phyloP scores from a whole-genome alignment of 192 early-diverging fungal species.

The Entomortierella beljakovae region DNA sequence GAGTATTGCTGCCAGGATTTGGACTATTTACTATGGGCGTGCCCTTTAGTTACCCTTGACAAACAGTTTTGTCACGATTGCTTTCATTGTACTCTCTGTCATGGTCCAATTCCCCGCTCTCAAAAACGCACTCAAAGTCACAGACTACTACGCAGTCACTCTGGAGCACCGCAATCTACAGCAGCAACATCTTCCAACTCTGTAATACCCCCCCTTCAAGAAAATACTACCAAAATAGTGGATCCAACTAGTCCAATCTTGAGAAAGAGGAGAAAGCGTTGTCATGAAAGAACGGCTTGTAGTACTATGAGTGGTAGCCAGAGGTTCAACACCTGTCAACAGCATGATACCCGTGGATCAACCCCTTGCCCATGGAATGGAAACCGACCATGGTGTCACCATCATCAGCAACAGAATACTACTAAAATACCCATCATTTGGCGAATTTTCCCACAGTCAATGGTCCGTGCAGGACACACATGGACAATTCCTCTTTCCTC shows the following conservation, averaged over 20 bases:
- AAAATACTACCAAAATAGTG: no score
- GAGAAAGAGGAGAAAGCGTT: slow-evolving; percentile 20
- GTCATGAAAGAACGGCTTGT: background rate
- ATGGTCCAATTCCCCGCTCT: slow-evolving; percentile 14
- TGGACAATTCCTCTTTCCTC: background rate
- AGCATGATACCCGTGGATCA: slow-evolving; percentile 3
- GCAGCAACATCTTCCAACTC: background rate
- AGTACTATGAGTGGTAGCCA: background rate
- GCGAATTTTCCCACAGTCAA: slow-evolving; percentile 10
- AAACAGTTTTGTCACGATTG: slow-evolving; percentile 51
- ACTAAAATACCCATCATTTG: slow-evolving; percentile 17
- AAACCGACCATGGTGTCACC: slow-evolving; percentile 32
- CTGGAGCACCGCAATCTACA: background rate
- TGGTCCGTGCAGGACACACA: background rate
- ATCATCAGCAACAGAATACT: slow-evolving; percentile 16
- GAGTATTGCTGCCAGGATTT: slow-evolving; percentile 46
- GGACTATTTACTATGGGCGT: slow-evolving; percentile 48
- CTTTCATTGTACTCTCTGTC: slow-evolving; percentile 41
- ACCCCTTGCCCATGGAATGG: slow-evolving; percentile 35
- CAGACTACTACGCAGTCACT: background rate
- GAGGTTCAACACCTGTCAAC: background rate
- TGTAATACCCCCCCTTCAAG: background rate
- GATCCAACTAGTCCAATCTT: background rate
- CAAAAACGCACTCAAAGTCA: background rate
- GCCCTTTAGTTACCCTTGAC: slow-evolving; percentile 24